Percentiles rank a stretch among this genome's conserved stretches.
Evolutionary conservation across 495 filamentous ascomycete genomes (phyloP).

Genomic region (Arthonia radiata): DNA sequence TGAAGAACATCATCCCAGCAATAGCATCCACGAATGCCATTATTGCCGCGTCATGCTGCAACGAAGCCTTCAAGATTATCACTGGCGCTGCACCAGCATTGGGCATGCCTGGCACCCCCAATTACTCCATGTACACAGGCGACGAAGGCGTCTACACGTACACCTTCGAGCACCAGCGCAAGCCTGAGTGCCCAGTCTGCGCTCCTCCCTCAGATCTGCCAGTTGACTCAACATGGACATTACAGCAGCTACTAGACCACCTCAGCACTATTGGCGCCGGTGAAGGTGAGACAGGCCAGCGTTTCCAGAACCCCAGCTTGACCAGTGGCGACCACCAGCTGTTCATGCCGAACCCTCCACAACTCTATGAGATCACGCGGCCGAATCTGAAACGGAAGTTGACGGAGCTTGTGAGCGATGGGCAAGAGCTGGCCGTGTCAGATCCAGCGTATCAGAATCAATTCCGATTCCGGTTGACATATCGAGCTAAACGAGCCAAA

Average conservation of each 20-base stretch:
- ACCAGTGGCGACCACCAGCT: conserved; percentile 59
- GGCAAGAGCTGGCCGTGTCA: conserved; percentile 55
- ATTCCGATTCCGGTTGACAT: conserved; percentile 25
- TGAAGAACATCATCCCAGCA: conserved; percentile 98
- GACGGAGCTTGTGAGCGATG: conserved; percentile 32
- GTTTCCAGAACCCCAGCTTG: conserved; percentile 68
- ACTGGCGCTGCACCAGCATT: conserved; percentile 59
- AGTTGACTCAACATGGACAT: conserved; percentile 43
- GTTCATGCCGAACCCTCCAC: conserved; percentile 66
- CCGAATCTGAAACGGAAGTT: conserved; percentile 61
- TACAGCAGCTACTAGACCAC: conserved; percentile 59
- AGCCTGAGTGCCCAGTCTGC: conserved; percentile 85
- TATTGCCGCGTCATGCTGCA: conserved; percentile 83
- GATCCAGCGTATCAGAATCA: conserved; percentile 46
- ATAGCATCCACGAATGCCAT: conserved; percentile 97
- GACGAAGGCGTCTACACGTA: conserved; percentile 91
- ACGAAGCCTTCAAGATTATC: conserved; percentile 86
- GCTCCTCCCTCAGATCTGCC: conserved; percentile 52
- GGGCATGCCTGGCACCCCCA: conserved; percentile 25
- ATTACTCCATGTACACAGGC: conserved; percentile 99
- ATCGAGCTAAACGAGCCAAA: no score
- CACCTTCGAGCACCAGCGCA: conserved; percentile 80
- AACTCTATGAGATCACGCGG: conserved; percentile 56
- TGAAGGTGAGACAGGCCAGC: conserved; percentile 22
- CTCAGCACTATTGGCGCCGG: conserved; percentile 16